A percentile compares a stretch with the other conserved stretches of the same genome.
phyloP scores from a whole-genome alignment of 345 rosid genomes.

The Gossypium bickii region DNA sequence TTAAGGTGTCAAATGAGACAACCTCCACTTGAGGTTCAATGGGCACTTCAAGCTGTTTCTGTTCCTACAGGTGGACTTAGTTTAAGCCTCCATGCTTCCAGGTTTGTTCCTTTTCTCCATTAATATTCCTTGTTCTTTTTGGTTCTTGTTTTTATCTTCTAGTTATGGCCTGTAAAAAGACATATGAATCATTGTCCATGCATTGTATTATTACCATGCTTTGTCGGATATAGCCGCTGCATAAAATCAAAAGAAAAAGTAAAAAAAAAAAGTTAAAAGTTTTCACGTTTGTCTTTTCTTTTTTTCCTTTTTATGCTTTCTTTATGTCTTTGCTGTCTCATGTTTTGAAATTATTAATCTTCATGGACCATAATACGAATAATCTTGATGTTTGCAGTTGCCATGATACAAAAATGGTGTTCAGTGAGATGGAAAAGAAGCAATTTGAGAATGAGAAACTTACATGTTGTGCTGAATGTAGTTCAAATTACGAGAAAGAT shows the following conservation, averaged over 20 bases:
- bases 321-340: background rate
- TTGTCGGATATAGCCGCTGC: slow-evolving; percentile 29
- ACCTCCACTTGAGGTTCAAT: slow-evolving; percentile 74
- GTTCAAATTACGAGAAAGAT: slow-evolving; percentile 65
- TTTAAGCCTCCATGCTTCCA: slow-evolving; percentile 67
- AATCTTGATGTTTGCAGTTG: slow-evolving; percentile 29
- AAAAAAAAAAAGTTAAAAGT: background rate
- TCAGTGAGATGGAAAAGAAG: slow-evolving; percentile 43
- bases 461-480: slow-evolving; percentile 67
- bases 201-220: slow-evolving; percentile 23
- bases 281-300: background rate
- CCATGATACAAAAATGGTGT: slow-evolving; percentile 40
- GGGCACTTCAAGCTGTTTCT: slow-evolving; percentile 82
- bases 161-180: slow-evolving; percentile 26
- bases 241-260: slow-evolving; percentile 6
- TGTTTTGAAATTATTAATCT: background rate
- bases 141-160: slow-evolving; percentile 13
- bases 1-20: slow-evolving; percentile 77
- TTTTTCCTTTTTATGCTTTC: background rate
- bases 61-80: slow-evolving; percentile 79
- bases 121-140: slow-evolving; percentile 17
- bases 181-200: slow-evolving; percentile 31
- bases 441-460: slow-evolving; percentile 49
- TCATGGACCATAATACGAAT: background rate
- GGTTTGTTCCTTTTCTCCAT: slow-evolving; percentile 30